These are phyloP conservation scores for Fusarium sp. DNA, from an alignment of 2,329 filamentous ascomycete species.

Conservation along the genomic window DNA sequence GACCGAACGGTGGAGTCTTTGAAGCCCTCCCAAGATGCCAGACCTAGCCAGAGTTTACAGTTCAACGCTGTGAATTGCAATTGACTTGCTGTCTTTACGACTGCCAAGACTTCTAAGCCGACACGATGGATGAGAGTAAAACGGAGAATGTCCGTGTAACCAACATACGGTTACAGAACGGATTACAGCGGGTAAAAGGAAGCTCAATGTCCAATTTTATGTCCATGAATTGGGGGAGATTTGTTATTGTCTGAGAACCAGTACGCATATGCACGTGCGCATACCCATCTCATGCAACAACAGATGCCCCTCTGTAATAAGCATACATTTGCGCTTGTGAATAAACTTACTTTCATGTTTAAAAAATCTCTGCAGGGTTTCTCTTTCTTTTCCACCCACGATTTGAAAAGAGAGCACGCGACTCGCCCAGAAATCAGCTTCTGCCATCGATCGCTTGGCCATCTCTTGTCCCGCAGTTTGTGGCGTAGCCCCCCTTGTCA, in stretches of 20 bases:
- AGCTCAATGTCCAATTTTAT: background rate
- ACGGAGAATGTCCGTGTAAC: background rate
- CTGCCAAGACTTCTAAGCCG: constrained; percentile 1
- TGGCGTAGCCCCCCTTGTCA: constrained; percentile 19
- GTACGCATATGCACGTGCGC: constrained; percentile 11
- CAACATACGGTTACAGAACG: background rate
- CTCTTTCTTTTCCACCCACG: background rate
- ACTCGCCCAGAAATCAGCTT: constrained; percentile 32
- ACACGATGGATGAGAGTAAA: constrained; percentile 1
- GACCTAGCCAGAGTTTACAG: background rate
- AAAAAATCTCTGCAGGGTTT: constrained; percentile 12
- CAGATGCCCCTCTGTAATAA: constrained; percentile 1
- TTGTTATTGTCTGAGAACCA: background rate
- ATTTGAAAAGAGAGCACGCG: constrained; percentile 17
- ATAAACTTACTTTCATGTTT: constrained; percentile 17
- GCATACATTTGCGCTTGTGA: constrained; percentile 1
- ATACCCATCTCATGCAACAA: background rate
- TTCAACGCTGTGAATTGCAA: background rate
- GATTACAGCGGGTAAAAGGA: background rate
- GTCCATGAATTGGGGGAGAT: background rate
- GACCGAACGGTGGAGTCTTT: constrained; percentile 32
- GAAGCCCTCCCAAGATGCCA: background rate
- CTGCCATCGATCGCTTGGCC: constrained; percentile 16
- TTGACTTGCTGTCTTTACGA: background rate
- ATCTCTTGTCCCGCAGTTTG: constrained; percentile 24